These are phyloP conservation scores for Calonectria ilicicola DNA, from an alignment of 2,329 filamentous ascomycete genomes.

Conservation along the genomic window DNA sequence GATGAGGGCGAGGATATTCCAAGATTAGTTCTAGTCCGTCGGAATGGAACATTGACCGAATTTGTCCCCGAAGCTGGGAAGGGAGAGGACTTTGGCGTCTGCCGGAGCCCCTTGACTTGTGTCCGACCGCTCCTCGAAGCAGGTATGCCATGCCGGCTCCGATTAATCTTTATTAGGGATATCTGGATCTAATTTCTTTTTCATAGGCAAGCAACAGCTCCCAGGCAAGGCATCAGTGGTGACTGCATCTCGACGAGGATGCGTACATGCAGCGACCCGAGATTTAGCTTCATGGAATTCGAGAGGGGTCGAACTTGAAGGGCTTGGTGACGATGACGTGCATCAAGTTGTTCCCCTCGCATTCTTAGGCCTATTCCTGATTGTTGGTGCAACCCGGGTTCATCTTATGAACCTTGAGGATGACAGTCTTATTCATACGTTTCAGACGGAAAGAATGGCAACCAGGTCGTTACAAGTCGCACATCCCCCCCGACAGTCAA, in stretches of 20 bases:
- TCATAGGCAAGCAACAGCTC: conserved; percentile 24
- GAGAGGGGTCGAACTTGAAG: conserved; percentile 54
- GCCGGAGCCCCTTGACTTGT: conserved; percentile 64
- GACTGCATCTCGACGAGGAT: conserved; percentile 63
- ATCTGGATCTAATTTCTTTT: neutral
- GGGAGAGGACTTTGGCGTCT: conserved; percentile 59
- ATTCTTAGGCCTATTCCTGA: conserved; percentile 69
- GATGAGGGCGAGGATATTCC: conserved; percentile 50
- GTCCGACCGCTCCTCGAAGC: conserved; percentile 60
- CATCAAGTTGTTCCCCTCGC: conserved; percentile 70
- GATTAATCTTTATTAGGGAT: neutral
- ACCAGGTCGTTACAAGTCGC: conserved; percentile 71
- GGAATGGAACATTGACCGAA: conserved; percentile 73
- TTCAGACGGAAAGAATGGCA: conserved; percentile 69
- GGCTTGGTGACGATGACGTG: conserved; percentile 60
- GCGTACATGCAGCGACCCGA: conserved; percentile 60
- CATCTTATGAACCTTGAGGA: conserved; percentile 65
- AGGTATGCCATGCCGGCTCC: conserved; percentile 48
- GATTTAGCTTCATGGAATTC: conserved; percentile 62
- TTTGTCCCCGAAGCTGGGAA: conserved; percentile 60
- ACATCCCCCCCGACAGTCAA: conserved; percentile 57
- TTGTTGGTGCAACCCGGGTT: conserved; percentile 68
- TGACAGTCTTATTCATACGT: conserved; percentile 67
- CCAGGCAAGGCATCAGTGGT: conserved; percentile 46
- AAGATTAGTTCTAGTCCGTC: conserved; percentile 70